Base-by-base conservation (phyloP, 257 asterid species). In the Petrea volubilis region DNA sequence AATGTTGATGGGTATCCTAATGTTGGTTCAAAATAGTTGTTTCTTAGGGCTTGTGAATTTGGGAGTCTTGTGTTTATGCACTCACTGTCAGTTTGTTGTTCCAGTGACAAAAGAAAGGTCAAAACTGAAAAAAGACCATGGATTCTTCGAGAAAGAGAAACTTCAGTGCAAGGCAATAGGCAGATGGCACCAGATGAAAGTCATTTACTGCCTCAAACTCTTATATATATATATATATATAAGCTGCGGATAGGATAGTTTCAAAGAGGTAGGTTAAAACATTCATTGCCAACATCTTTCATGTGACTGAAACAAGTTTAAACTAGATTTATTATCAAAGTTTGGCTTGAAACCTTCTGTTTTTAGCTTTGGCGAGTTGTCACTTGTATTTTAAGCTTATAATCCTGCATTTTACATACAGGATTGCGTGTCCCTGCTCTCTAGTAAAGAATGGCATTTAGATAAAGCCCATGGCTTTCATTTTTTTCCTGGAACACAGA, bases 231-330 rank as follows among this genome's bases (percentile, higher is more conserved):
- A n/a, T n/a, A n/a, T n/a, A n/a, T 56, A 93, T 51, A 90, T 91
- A 61, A 93, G 98, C 85, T 93, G 96, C 17, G 96, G 98, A 64
- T 93, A 97, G 98, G 92, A 89, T 76, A 91, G 96, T 80, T 91
- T 93, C 82, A 93, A 87, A 84, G 84, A 86, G 94, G 98, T 89
- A 75, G 4, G 40, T 67, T 64, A 20, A 60, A 41, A 15, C 73
- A 18, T 62, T 71, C 23, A 31, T 8, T 29, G 5, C 55, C 11
- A 55, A 62, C 65, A 79, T 56, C 31, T 66, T 13, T 58, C 53
- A 25, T 51, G 14, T 36, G 57, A 47, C 38, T 31, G 7, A 40
- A 25, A 51, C 14, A 55, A 38, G 62, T 17, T 66, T 43, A 15
- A 46, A 21, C 44, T 20, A 58, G 27, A 34, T 59, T 58, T 55